Evolutionary conservation across 2,329 filamentous ascomycete genomes (phyloP).

Genomic region (Paracoccidioides brasiliensis): DNA sequence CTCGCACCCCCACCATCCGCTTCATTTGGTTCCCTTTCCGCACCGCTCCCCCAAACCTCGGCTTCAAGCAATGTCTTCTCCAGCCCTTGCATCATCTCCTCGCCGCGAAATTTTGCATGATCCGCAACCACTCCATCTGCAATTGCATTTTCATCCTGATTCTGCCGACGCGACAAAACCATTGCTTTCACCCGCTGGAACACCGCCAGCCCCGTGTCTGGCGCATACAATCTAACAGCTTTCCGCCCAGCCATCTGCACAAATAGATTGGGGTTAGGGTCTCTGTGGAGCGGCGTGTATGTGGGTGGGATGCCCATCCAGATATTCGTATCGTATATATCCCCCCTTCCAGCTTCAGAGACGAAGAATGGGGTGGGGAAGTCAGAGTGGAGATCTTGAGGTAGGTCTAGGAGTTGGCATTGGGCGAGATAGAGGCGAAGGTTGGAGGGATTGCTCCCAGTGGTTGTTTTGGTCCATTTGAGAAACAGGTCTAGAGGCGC

Average conservation of each 20-base stretch:
- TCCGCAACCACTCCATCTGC: slow-evolving; percentile 13
- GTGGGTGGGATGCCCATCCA: slow-evolving; percentile 84
- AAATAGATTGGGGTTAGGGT: slow-evolving; percentile 90
- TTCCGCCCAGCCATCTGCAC: slow-evolving; percentile 68
- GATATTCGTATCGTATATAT: slow-evolving; percentile 74
- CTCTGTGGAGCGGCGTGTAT: slow-evolving; percentile 78
- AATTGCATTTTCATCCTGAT: slow-evolving; percentile 5
- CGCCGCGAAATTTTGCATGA: slow-evolving; percentile 49
- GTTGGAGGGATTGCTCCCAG: slow-evolving; percentile 14
- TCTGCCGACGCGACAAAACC: slow-evolving; percentile 23
- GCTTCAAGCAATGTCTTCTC: slow-evolving; percentile 55
- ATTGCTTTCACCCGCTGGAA: slow-evolving; percentile 42
- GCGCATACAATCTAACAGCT: slow-evolving; percentile 55
- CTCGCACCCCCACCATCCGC: no score
- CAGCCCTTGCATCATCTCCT: slow-evolving; percentile 81
- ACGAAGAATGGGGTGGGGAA: slow-evolving; percentile 57
- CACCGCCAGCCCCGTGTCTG: slow-evolving; percentile 48
- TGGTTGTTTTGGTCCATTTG: slow-evolving; percentile 32
- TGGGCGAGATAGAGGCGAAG: slow-evolving; percentile 72
- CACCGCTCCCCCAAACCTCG: slow-evolving; percentile 50
- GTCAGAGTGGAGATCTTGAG: slow-evolving; percentile 47
- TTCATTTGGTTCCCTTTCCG: neutral
- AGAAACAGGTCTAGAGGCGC: slow-evolving; percentile 50
- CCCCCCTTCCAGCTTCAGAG: slow-evolving; percentile 52
- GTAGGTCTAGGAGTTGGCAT: slow-evolving; percentile 57